A percentile compares a stretch with the other conserved stretches of the same genome.
These are phyloP conservation scores for Psilocybe cubensis DNA, from an alignment of 768 basidiomycete species.

Conservation along the genomic window DNA sequence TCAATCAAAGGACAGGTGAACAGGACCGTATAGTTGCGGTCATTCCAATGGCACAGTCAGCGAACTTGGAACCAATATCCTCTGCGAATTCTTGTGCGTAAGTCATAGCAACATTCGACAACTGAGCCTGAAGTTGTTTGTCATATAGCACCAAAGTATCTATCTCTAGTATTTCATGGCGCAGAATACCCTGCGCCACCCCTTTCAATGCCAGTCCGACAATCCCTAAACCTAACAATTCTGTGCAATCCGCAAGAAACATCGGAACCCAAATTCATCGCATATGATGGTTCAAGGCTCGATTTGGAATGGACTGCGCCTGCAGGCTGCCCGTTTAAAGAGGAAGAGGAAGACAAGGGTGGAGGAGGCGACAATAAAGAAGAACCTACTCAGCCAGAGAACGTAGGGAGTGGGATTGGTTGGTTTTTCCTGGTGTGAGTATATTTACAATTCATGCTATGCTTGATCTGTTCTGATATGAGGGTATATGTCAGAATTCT, in stretches of 20 bases:
- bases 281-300: slow-evolving; percentile 61
- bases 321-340: slow-evolving; percentile 56
- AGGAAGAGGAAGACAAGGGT: slow-evolving; percentile 29
- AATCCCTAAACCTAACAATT: slow-evolving; percentile 64
- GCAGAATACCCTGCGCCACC: slow-evolving; percentile 56
- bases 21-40: slow-evolving; percentile 69
- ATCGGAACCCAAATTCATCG: slow-evolving; percentile 54
- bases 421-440: slow-evolving; percentile 88
- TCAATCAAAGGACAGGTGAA: slow-evolving; percentile 58
- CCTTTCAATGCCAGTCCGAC: slow-evolving; percentile 39
- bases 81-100: slow-evolving; percentile 41
- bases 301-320: slow-evolving; percentile 65
- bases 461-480: background rate
- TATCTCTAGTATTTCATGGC: slow-evolving; percentile 64
- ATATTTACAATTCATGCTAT: background rate
- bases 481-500: slow-evolving; percentile 48
- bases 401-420: slow-evolving; percentile 75
- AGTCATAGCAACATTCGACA: background rate
- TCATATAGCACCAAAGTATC: slow-evolving; percentile 50
- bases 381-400: slow-evolving; percentile 34
- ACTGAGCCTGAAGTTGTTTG: background rate
- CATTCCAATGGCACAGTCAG: slow-evolving; percentile 67
- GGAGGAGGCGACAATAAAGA: slow-evolving; percentile 30
- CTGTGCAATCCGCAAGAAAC: slow-evolving; percentile 50
- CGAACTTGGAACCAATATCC: slow-evolving; percentile 34